Evolutionary conservation across 2,329 filamentous ascomycete species (phyloP).

Genomic region (Dryadomyces sulphureus): DNA sequence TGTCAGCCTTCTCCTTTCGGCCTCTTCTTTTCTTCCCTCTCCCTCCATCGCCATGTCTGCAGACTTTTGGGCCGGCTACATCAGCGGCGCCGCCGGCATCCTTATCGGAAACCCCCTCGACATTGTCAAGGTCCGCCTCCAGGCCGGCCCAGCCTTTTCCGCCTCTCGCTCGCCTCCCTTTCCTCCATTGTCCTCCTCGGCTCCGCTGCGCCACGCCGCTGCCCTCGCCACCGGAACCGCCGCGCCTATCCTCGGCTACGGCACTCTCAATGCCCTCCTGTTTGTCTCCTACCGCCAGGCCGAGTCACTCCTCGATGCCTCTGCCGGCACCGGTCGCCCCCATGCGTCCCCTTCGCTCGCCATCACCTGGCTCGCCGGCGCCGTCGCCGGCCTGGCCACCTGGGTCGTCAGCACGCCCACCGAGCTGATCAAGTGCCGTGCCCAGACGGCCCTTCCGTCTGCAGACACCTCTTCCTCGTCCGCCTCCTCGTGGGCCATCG

Average conservation of each 20-base stretch:
- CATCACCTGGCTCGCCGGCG: constrained; percentile 64
- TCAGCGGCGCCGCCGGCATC: constrained; percentile 75
- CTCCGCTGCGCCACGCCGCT: neutral
- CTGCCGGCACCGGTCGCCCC: neutral
- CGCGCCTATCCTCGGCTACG: constrained; percentile 78
- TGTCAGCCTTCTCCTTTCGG: neutral
- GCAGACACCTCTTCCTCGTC: constrained; percentile 13
- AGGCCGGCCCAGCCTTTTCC: constrained; percentile 74
- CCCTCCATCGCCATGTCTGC: constrained; percentile 41
- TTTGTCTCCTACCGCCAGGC: constrained; percentile 85
- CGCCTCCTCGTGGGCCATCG: constrained; percentile 46
- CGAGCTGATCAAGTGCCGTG: constrained; percentile 79
- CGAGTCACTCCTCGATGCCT: constrained; percentile 23
- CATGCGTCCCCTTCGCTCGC: constrained; percentile 22
- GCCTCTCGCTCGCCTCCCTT: constrained; percentile 43
- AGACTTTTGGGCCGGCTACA: constrained; percentile 88
- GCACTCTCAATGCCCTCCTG: constrained; percentile 76
- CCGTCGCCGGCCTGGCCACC: constrained; percentile 66
- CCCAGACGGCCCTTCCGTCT: constrained; percentile 44
- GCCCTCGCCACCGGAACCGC: constrained; percentile 50
- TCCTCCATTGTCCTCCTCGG: neutral
- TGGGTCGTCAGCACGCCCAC: constrained; percentile 80
- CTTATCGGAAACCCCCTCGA: constrained; percentile 72
- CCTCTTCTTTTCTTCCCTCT: neutral
- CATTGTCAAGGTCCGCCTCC: constrained; percentile 60